Evolutionary conservation across 192 early-diverging fungal genomes (phyloP), one percentile per base, ranked within the genome.

Genomic region (Backusella liffmaniae): DNA sequence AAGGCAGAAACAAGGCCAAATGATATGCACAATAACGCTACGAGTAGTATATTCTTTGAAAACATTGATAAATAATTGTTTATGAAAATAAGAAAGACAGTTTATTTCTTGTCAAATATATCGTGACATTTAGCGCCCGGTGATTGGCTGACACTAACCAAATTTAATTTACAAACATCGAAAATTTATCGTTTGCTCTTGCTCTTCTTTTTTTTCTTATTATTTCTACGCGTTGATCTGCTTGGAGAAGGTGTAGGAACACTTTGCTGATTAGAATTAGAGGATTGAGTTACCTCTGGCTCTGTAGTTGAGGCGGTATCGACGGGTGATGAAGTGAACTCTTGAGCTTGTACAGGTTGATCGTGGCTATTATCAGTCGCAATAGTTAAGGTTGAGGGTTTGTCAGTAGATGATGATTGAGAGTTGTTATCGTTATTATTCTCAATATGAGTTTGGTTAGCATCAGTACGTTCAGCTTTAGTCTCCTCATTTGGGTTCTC

Each of bases 1-100:
- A 56, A 56, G n/a, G 53, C 53, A n/a, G 53, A 56, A 62, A 62
- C 56, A 62, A 62, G 56, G 26, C 56, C 56, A 12, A 62, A 13
- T 26, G 56, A 26, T 29, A 29, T 62, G n/a, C 29, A 62, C 1
- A 62, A 15, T 29, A 62, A 13, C 9, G 12, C 3, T 9, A 62
- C 9, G 12, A 62, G 26, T 4, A 62, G 23, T 62, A 62, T 62
- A 62, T 29, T 62, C 12, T 62, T 62, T n/a, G 23, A 62, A 12
- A 29, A 12, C 56, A 62, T 62, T 23, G 26, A 10, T 62, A n/a
- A 3, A 49, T 44, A 49, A 49, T 49, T 49, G 16, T 39, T 39
- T 49, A 62, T 62, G 26, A 29, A 12, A 62, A 62, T 23, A 62
- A 29, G 56, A 26, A 62, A 62, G 26, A 12, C 9, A 23, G 56